Evolutionary conservation across 208 protist species (phyloP).

Genomic region (Crithidia thermophila): DNA sequence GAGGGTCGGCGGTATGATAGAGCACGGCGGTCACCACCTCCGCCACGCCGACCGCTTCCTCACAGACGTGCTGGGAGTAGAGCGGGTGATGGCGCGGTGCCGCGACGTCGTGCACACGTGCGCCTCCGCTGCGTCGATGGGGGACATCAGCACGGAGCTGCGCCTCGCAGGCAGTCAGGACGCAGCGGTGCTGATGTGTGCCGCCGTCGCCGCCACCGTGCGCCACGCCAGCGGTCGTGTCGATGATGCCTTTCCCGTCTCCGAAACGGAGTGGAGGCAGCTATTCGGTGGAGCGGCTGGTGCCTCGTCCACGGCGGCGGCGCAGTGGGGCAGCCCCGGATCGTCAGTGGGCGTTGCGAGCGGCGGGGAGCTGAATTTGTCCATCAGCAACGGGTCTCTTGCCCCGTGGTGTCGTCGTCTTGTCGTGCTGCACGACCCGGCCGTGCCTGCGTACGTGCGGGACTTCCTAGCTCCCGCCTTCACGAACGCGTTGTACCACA

Average conservation of each 20-base stretch:
- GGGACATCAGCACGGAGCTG: background rate
- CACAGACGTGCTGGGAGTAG: slow-evolving; percentile 40
- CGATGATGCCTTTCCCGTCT: slow-evolving; percentile 12
- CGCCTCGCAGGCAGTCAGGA: slow-evolving; percentile 8
- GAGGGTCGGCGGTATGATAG: background rate
- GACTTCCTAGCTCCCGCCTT: slow-evolving; percentile 27
- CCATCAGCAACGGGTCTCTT: slow-evolving; percentile 4
- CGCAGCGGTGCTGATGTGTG: slow-evolving; percentile 5
- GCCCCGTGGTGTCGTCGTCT: slow-evolving; percentile 21
- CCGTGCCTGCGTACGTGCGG: slow-evolving; percentile 39
- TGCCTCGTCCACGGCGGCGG: background rate
- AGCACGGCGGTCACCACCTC: background rate
- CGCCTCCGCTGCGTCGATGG: background rate
- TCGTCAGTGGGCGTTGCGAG: background rate
- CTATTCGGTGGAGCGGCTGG: background rate
- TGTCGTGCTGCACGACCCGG: slow-evolving; percentile 27
- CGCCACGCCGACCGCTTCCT: slow-evolving; percentile 35
- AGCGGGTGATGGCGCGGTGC: slow-evolving; percentile 19
- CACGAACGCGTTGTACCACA: slow-evolving; percentile 36
- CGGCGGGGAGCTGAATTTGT: background rate
- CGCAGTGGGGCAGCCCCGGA: background rate
- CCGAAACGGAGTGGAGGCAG: slow-evolving; percentile 17
- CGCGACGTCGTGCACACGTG: slow-evolving; percentile 17
- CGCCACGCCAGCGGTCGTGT: slow-evolving; percentile 2
- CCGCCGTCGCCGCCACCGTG: slow-evolving; percentile 8